Evolutionary conservation across 768 basidiomycete genomes (phyloP).

Genomic region (Suillus cothurnatus): DNA sequence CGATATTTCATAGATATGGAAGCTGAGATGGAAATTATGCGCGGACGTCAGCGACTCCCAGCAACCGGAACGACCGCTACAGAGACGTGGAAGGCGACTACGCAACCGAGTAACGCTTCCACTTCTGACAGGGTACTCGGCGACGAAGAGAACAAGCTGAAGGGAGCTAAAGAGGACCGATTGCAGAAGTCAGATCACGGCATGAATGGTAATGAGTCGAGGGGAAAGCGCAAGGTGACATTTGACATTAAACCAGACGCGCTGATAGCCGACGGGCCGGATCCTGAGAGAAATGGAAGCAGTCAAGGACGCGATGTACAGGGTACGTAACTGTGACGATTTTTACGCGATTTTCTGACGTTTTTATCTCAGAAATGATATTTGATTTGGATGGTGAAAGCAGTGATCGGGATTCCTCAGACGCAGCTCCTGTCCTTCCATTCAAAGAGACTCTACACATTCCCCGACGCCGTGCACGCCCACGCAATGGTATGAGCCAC

Average conservation of each 20-base stretch:
- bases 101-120: slow-evolving; percentile 16
- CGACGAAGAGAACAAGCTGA: slow-evolving; percentile 7
- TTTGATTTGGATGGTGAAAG: slow-evolving; percentile 68
- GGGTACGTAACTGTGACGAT: slow-evolving; percentile 42
- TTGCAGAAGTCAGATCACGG: slow-evolving; percentile 22
- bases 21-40: slow-evolving; percentile 36
- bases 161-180: slow-evolving; percentile 18
- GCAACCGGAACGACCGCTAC: slow-evolving; percentile 8
- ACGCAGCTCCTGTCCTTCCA: slow-evolving; percentile 40
- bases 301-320: slow-evolving; percentile 37
- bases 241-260: slow-evolving; percentile 68
- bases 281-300: slow-evolving; percentile 35
- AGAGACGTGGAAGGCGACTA: slow-evolving; percentile 7
- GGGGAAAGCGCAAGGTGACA: slow-evolving; percentile 68
- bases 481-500: slow-evolving; percentile 29
- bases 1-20: slow-evolving; percentile 48
- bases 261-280: slow-evolving; percentile 45
- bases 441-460: slow-evolving; percentile 31
- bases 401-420: slow-evolving; percentile 33
- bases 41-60: slow-evolving; percentile 23
- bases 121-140: slow-evolving; percentile 16
- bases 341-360: background rate
- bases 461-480: slow-evolving; percentile 27
- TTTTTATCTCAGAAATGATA: slow-evolving; percentile 53
- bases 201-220: slow-evolving; percentile 38